These are phyloP conservation scores for Xylaria curta DNA, from an alignment of 495 filamentous ascomycete species.

Conservation along the genomic window DNA sequence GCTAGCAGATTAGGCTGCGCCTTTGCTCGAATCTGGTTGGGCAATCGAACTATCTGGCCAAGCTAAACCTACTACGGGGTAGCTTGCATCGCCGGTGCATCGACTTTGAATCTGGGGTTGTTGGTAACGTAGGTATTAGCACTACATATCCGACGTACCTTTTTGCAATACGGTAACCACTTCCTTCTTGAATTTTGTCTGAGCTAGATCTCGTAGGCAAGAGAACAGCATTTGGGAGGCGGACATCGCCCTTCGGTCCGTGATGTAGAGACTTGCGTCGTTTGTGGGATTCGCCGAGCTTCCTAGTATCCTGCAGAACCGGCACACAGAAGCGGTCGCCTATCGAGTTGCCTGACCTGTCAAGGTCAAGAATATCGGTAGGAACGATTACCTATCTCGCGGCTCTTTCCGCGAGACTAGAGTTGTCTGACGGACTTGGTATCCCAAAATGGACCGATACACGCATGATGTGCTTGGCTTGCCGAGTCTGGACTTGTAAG, in stretches of 20 bases:
- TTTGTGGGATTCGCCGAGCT: not conserved
- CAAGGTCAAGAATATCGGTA: not conserved
- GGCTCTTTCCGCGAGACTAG: not conserved
- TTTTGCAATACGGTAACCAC: not conserved
- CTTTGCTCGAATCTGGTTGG: constrained; percentile 1
- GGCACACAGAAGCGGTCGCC: not conserved
- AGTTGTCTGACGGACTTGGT: not conserved
- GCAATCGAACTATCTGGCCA: too few species aligned
- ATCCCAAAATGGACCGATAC: not conserved
- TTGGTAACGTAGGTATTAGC: too few species aligned
- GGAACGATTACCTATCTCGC: not conserved
- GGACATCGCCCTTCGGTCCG: not conserved
- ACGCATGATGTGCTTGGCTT: constrained; percentile 1
- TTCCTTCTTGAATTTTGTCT: not conserved
- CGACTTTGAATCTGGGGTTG: not conserved
- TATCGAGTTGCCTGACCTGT: not conserved
- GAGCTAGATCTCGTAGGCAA: not conserved
- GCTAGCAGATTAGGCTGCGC: not conserved
- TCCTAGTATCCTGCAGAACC: not conserved
- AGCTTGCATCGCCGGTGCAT: not conserved
- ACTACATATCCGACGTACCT: not conserved
- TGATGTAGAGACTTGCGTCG: not conserved
- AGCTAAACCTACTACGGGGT: not conserved
- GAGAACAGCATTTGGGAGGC: not conserved
- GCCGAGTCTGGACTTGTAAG: not conserved